Base-by-base conservation (phyloP, 257 asterid genomes). In the Verbascum thapsus region DNA sequence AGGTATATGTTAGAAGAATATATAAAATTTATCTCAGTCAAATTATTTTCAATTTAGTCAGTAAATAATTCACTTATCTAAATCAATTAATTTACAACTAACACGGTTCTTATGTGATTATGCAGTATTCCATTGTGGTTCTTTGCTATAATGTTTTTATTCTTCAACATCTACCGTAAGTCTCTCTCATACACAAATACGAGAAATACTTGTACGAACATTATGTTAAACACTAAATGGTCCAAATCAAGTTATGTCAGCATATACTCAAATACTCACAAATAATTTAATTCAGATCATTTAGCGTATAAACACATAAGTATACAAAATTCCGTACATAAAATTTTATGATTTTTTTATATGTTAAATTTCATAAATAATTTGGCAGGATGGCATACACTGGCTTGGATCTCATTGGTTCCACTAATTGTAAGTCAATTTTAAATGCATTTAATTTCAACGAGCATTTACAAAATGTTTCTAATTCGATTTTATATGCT, bases 51-150 rank as follows among this genome's bases (percentile, higher is more conserved):
- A 1, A 26, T 1, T 26, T 26, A 26, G 32, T 26, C 5, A 5
- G 32, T 26, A 26, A 26, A 26, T 26, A 26, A 26, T 26, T 26
- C 32, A 26, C 5, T 26, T 26, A 5, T 26, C 5, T 5, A 26
- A 26, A 26, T 1, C 32, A 26, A 26, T 5, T 26, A 26, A 26
- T 26, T 26, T 26, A 26, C 17, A 34, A 2, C 26, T 35, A 58
- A 17, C 15, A 20, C 64, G 72, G 42, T n/a, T n/a, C n/a, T n/a
- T n/a, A n/a, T n/a, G n/a, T n/a, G n/a, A 32, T 32, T 26, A 2
- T 76, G 83, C 87, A 85, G 94, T 65, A 54, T 81, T 7, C 84
- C 94, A 3, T 51, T 85, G 53, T 85, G 94, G 90, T 19, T 74
- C 53, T 76, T 73, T 48, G 89, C 78, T 0, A 39, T 80, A 18